Evolutionary conservation across 192 early-diverging fungal species (phyloP).

Genomic region (Gigaspora rosea): DNA sequence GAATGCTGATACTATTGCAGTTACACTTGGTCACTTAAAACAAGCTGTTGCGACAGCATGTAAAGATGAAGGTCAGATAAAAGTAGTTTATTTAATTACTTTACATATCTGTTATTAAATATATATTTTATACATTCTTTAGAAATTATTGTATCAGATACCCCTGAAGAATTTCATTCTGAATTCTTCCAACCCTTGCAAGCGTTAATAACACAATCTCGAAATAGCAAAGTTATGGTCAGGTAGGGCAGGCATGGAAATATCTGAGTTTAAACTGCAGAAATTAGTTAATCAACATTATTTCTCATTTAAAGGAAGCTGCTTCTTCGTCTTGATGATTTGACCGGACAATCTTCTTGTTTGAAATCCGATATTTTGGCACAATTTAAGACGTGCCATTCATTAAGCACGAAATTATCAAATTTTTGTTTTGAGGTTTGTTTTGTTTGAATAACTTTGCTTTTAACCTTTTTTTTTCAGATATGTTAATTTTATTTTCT

Average conservation of each 20-base stretch:
- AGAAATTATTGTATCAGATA: slow-evolving; percentile 45
- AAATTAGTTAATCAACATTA: neutral
- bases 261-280: neutral
- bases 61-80: slow-evolving; percentile 40
- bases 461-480: neutral
- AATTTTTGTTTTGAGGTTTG: slow-evolving; percentile 51
- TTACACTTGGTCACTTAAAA: slow-evolving; percentile 53
- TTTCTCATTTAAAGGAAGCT: slow-evolving; percentile 52
- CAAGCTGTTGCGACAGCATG: slow-evolving; percentile 43
- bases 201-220: slow-evolving; percentile 43
- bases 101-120: neutral
- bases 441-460: slow-evolving; percentile 31
- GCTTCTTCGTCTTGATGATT: slow-evolving; percentile 64
- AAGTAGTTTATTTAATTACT: neutral
- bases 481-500: neutral
- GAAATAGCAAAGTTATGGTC: slow-evolving; percentile 59
- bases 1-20: slow-evolving; percentile 65
- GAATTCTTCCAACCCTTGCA: slow-evolving; percentile 50
- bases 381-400: slow-evolving; percentile 50
- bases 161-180: slow-evolving; percentile 45
- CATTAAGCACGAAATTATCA: slow-evolving; percentile 50
- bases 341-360: slow-evolving; percentile 48
- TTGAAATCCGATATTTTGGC: slow-evolving; percentile 50
- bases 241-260: slow-evolving; percentile 54
- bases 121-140: slow-evolving; percentile 12